phyloP scores from a whole-genome alignment of 768 basidiomycete genomes.

The Amanita pseudoporphyria region DNA sequence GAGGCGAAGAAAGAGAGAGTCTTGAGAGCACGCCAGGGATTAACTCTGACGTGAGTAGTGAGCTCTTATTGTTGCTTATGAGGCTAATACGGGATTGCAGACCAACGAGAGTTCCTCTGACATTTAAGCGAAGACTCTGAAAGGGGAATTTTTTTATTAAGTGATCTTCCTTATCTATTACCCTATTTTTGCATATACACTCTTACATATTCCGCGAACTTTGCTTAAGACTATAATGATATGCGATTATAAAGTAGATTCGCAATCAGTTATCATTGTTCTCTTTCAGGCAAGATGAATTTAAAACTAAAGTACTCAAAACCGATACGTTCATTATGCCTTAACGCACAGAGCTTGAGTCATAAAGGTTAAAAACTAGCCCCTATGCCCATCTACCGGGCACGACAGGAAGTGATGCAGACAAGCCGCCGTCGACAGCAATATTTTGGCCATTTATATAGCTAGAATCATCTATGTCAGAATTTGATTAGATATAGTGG shows the following conservation, averaged over 20 bases:
- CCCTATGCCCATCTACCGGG: conserved; percentile 60
- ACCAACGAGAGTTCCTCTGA: conserved; percentile 22
- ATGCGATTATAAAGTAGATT: too few species aligned
- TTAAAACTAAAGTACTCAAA: neutral
- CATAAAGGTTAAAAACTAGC: neutral
- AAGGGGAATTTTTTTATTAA: too few species aligned
- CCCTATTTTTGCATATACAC: neutral
- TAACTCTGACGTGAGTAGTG: conserved; percentile 37
- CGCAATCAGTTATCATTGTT: too few species aligned
- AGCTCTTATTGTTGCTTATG: neutral
- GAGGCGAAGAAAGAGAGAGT: conserved; percentile 35
- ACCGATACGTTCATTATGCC: neutral
- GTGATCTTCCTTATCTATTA: too few species aligned
- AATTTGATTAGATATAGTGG: conserved; percentile 1
- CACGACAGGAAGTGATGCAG: conserved; percentile 68
- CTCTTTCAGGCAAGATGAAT: too few species aligned
- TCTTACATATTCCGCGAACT: too few species aligned
- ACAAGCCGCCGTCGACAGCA: conserved; percentile 81
- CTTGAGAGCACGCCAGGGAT: conserved; percentile 21
- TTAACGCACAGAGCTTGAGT: too few species aligned
- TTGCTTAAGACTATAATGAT: too few species aligned
- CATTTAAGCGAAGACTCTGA: conserved; percentile 21
- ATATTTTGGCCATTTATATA: conserved; percentile 89
- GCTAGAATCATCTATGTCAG: conserved; percentile 65
- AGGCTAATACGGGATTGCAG: conserved; percentile 10